Base-by-base conservation (phyloP, 352 stramenopile species). In the Peronosclerospora sorghi region DNA sequence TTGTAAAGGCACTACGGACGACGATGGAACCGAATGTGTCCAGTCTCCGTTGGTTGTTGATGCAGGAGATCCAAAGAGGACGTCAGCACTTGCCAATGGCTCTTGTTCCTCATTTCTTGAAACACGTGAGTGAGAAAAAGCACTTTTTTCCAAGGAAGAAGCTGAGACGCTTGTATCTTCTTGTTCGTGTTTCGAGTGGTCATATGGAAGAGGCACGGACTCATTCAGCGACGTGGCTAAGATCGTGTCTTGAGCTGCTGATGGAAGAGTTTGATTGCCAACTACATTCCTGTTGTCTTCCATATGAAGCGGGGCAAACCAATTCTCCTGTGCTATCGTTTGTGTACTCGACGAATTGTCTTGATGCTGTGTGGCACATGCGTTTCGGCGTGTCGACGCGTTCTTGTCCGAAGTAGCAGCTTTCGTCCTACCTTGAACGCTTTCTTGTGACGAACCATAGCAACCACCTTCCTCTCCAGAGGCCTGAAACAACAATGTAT, bases 11-110 rank as follows among this genome's bases (percentile, higher is more conserved):
- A 51, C 41, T 40, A 32, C 7, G 20, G 40, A 32, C 12, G 42
- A 14, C 6, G 17, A 35, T 35, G 30, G 13, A 24, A 37, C 1
- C 17, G 38, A 8, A 9, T 42, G 44, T 9, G 43, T 8, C 46
- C 40, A 47, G 8, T 49, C 21, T 42, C 36, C 36, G 34, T 57
- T 54, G 35, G 56, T 42, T 59, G 38, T 23, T 9, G 44, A 32
- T n/a, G 36, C 41, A 39, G 57, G 34, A 14, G 54, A 50, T 5
- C 49, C 27, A 52, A 68, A 65, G n/a, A 64, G 27, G 28, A 46
- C 58, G 38, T 65, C 56, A 21, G 51, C 51, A 43, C 51, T 68
- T 21, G 40, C 17, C 24, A 61, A 40, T 8, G 35, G 39, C 5
- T 49, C 32, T n/a, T 60, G 39, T 21, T 12, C 35, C 2, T 36